These are phyloP conservation scores for Ensete ventricosum DNA, from an alignment of 176 grass and related monocot species.

Conservation along the genomic window DNA sequence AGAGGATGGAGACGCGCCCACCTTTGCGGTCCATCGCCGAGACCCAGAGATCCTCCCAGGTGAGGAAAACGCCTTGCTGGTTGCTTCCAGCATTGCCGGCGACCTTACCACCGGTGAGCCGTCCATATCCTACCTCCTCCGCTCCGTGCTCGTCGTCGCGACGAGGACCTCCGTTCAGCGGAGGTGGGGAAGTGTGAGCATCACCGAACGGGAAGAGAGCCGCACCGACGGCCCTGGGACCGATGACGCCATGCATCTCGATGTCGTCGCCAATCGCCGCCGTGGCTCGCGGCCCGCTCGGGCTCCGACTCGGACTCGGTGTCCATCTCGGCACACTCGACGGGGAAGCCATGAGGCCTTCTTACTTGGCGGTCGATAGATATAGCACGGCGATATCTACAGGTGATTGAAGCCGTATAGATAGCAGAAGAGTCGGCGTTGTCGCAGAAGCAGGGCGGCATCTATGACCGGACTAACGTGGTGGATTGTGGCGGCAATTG, in stretches of 20 bases:
- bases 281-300: neutral
- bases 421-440: too few species aligned
- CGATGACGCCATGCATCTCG: neutral
- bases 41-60: slow-evolving; percentile 36
- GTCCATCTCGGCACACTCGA: slow-evolving; percentile 27
- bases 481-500: too few species aligned
- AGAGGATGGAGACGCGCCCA: slow-evolving; percentile 21
- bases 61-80: slow-evolving; percentile 20
- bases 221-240: neutral
- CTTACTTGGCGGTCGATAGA: too few species aligned
- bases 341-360: slow-evolving; percentile 22
- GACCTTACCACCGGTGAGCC: neutral
- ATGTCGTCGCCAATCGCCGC: neutral
- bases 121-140: neutral
- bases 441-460: too few species aligned
- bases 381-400: too few species aligned
- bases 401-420: too few species aligned
- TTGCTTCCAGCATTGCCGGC: too few species aligned
- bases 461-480: too few species aligned
- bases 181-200: neutral
- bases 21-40: slow-evolving; percentile 18
- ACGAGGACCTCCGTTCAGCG: too few species aligned
- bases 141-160: neutral
- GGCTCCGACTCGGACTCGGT: slow-evolving; percentile 29
- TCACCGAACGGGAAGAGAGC: slow-evolving; percentile 4